Conservation (phyloP, 2,329 filamentous ascomycete species). For the Alternaria incomplexa region DNA sequence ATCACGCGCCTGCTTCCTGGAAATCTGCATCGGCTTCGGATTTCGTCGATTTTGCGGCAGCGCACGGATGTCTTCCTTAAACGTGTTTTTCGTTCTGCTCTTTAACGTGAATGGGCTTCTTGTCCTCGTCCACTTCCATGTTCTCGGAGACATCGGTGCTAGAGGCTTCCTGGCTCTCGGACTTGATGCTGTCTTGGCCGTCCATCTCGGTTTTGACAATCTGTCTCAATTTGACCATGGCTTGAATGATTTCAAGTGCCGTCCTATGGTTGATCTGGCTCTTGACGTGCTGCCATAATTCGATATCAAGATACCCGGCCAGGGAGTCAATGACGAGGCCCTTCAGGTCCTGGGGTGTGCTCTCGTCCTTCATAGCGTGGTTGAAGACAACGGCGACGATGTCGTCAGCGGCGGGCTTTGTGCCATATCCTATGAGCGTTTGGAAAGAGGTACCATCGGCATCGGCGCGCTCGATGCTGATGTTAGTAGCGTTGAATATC, state of each 20-base stretch:
- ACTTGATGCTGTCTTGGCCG: background rate
- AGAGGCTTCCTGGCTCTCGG: background rate
- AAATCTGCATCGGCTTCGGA: background rate
- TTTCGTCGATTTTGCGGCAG: background rate
- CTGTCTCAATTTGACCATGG: conserved; percentile 7
- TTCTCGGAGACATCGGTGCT: no score
- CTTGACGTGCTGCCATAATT: conserved; percentile 13
- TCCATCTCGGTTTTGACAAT: conserved; percentile 3
- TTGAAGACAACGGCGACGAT: conserved; percentile 21
- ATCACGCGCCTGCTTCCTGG: background rate
- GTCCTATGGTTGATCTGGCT: background rate
- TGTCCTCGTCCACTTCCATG: background rate
- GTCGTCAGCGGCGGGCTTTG: background rate
- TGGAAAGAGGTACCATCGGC: conserved; percentile 6
- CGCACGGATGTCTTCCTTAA: background rate
- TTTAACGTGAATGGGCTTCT: background rate
- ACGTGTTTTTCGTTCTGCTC: background rate
- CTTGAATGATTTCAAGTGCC: conserved; percentile 5
- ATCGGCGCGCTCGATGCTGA: conserved; percentile 8
- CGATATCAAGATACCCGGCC: conserved; percentile 12
- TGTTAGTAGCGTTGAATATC: background rate
- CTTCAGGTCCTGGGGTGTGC: conserved; percentile 15
- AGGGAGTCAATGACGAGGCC: conserved; percentile 21
- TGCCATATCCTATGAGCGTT: conserved; percentile 3
- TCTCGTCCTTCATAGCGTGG: conserved; percentile 19